Base-by-base conservation (phyloP, 805 yeast genomes). In the Lachancea sp. region DNA sequence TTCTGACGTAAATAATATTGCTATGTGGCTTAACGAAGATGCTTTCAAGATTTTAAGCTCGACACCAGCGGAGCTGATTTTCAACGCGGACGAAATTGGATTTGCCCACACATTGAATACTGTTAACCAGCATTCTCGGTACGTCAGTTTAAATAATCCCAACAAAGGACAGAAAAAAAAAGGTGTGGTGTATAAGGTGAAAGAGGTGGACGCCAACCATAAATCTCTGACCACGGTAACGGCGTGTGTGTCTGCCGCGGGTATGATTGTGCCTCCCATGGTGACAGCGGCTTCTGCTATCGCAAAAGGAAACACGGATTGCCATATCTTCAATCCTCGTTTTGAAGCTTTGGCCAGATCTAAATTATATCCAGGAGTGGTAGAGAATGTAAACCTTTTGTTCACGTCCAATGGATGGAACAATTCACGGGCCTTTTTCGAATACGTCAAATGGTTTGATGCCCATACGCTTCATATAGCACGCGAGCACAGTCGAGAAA, bases 181-280 rank as follows among this genome's bases (percentile, higher is more conserved):
- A 22, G 36, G 36, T 8, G 38, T 39, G 7, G 28, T 39, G 3
- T 39, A 39, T 18, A 39, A 39, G 29, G 42, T 22, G n/a, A 39
- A 39, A 29, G 42, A 39, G 23, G 13, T 29, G 2, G 42, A 21
- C 9, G 29, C 22, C 6, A 15, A 34, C 15, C 20, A 32, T 4
- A 39, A 39, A 23, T 21, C 38, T 20, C 20, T 39, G 16, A 39
- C 42, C 12, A 39, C 42, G 8, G 42, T 39, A 4, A 39, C 42
- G 4, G 42, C 42, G 12, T 39, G 42, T 21, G 42, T 39, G 12
- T 39, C 42, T n/a, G 42, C 42, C 4, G 42, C 38, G 11, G 42
- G 42, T n/a, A 24, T 11, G 3, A 29, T 39, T 34, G 34, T 39
- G 3, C 34, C 42, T 3, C 42, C 42, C 11, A 39, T 39, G 42